These are phyloP conservation scores for Mortierella sp. DNA, from an alignment of 371 early-diverging fungal species.

Conservation along the genomic window DNA sequence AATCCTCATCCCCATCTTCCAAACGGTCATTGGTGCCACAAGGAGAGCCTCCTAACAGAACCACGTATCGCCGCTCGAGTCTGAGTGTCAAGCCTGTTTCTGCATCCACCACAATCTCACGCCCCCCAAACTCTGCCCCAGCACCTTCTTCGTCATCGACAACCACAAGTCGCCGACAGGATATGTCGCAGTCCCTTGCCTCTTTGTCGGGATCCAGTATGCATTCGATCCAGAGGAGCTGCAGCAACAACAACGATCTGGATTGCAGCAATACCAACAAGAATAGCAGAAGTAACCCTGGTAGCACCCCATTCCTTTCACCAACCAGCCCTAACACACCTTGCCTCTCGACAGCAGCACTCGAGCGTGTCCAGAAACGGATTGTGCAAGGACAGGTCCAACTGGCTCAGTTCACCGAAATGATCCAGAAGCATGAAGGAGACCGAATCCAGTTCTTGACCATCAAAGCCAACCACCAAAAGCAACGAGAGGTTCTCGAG, in stretches of 20 bases:
- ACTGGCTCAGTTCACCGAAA: slow-evolving; percentile 12
- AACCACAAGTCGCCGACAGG: neutral
- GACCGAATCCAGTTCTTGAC: neutral
- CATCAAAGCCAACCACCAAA: neutral
- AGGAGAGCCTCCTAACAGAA: too few relatives aligned
- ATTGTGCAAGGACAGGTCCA: slow-evolving; percentile 17
- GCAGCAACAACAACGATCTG: neutral
- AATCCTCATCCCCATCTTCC: neutral
- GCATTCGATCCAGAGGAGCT: neutral
- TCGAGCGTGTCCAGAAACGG: slow-evolving; percentile 3
- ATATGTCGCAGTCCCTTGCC: neutral
- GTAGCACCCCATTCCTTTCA: neutral
- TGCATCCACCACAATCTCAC: neutral
- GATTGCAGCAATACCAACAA: neutral
- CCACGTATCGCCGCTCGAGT: neutral
- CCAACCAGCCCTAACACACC: neutral
- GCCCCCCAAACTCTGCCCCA: neutral
- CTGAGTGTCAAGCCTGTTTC: slow-evolving; percentile 9
- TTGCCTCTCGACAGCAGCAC: neutral
- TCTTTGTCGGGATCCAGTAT: neutral
- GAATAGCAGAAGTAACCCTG: neutral
- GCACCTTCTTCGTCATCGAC: neutral
- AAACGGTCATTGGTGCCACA: neutral
- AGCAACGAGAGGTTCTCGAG: slow-evolving; percentile 9
- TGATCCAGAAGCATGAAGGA: slow-evolving; percentile 11